These are phyloP conservation scores for Leccinum arenicola DNA, from an alignment of 768 basidiomycete genomes.

Conservation along the genomic window DNA sequence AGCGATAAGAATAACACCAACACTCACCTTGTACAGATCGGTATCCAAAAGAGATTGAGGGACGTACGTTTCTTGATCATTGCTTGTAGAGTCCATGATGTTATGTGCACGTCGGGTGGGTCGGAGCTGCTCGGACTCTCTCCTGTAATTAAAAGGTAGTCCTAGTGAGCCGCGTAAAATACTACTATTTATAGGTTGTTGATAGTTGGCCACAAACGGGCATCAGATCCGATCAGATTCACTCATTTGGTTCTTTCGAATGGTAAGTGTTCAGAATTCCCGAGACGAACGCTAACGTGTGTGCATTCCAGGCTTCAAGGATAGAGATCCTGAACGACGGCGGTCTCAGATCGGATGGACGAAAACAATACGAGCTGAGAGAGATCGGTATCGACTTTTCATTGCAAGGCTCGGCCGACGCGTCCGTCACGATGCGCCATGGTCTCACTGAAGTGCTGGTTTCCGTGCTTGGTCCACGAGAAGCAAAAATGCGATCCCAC, in stretches of 20 bases:
- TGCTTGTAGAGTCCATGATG: conserved; percentile 3
- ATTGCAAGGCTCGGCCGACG: conserved; percentile 76
- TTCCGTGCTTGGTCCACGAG: conserved; percentile 89
- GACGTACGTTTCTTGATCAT: conserved; percentile 12
- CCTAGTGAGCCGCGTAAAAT: no score
- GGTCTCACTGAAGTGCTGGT: conserved; percentile 88
- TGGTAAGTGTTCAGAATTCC: conserved; percentile 1
- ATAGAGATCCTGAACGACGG: conserved; percentile 82
- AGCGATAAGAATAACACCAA: background rate
- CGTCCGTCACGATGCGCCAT: conserved; percentile 79
- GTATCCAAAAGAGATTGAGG: conserved; percentile 77
- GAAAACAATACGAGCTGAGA: conserved; percentile 89
- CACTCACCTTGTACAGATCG: conserved; percentile 84
- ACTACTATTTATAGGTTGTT: no score
- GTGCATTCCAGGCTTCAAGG: conserved; percentile 40
- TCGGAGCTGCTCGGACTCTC: background rate
- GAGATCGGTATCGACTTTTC: conserved; percentile 76
- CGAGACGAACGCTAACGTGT: background rate
- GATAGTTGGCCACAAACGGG: background rate
- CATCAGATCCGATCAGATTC: background rate
- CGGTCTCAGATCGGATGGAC: conserved; percentile 87
- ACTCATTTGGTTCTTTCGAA: background rate
- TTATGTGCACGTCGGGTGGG: background rate
- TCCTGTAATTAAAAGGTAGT: no score
- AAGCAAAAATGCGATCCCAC: conserved; percentile 76